A percentile compares a stretch with the other conserved stretches of the same genome.
Conservation (phyloP, 2,329 filamentous ascomycete genomes). For the Alternaria rosae region DNA sequence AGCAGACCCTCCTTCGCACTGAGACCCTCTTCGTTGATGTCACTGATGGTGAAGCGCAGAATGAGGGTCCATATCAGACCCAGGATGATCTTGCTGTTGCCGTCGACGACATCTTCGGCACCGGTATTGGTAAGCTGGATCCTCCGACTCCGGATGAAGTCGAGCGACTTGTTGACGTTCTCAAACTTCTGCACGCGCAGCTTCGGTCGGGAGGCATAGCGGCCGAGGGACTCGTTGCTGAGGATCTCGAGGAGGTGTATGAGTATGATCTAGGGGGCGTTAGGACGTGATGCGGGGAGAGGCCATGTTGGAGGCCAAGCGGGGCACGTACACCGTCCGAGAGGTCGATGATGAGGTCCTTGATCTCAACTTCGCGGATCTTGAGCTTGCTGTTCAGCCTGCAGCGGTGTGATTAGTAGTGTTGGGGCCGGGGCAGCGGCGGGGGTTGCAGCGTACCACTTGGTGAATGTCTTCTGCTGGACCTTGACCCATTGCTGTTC, state of each 20-base stretch:
- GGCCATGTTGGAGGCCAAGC: conserved; percentile 11
- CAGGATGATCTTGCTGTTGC: conserved; percentile 95
- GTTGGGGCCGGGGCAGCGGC: conserved; percentile 13
- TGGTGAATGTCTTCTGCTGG: conserved; percentile 99
- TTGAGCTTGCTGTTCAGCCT: conserved; percentile 97
- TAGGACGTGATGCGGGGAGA: conserved; percentile 13
- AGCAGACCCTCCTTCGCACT: conserved; percentile 95
- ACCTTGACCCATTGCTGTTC: conserved; percentile 75
- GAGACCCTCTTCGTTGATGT: conserved; percentile 98
- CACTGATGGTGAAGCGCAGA: conserved; percentile 96
- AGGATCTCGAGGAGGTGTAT: conserved; percentile 98
- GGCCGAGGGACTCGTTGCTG: conserved; percentile 90
- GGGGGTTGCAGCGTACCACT: conserved; percentile 71
- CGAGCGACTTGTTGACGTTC: conserved; percentile 93
- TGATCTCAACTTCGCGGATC: conserved; percentile 77
- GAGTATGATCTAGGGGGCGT: conserved; percentile 74
- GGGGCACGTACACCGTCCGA: conserved; percentile 82
- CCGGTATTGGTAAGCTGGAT: conserved; percentile 99
- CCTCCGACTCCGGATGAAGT: conserved; percentile 88
- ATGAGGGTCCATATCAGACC: conserved; percentile 98
- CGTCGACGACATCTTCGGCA: conserved; percentile 97
- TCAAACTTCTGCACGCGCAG: conserved; percentile 96
- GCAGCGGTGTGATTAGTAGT: conserved; percentile 33
- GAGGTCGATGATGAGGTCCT: conserved; percentile 86
- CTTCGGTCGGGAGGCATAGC: conserved; percentile 96